Evolutionary conservation across 192 early-diverging fungal genomes (phyloP).

Genomic region (Spizellomyces sp.): DNA sequence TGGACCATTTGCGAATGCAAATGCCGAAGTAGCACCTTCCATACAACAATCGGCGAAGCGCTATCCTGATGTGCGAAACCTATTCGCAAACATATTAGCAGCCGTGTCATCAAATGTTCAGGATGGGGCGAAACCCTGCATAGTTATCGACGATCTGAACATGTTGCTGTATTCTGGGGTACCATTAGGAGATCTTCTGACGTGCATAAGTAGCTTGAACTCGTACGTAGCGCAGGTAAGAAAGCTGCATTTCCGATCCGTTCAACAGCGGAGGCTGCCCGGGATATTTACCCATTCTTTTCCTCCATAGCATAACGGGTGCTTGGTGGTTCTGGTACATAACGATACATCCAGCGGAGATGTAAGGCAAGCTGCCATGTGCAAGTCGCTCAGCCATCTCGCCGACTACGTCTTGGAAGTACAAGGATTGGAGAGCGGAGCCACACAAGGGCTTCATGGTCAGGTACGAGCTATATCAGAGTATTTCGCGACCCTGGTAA

Average conservation of each 20-base stretch:
- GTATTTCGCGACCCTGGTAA: not conserved
- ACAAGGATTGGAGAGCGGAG: conserved; percentile 22
- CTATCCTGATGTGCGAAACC: no score
- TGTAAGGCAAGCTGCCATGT: conserved; percentile 2
- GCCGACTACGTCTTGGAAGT: conserved; percentile 29
- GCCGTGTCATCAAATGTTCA: no score
- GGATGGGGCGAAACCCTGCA: not conserved
- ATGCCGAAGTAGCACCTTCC: no score
- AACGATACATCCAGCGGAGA: conserved; percentile 19
- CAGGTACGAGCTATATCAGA: conserved; percentile 8
- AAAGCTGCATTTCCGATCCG: not conserved
- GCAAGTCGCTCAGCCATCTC: not conserved
- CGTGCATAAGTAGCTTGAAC: conserved; percentile 2
- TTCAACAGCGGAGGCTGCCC: not conserved
- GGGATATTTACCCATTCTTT: not conserved
- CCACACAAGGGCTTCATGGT: conserved; percentile 31
- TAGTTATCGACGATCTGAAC: conserved; percentile 33
- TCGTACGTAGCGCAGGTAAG: not conserved
- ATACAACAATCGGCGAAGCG: no score
- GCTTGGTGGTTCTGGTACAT: conserved; percentile 23
- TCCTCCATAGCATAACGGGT: conserved; percentile 16
- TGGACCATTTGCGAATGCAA: no score
- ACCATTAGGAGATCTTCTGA: conserved; percentile 8
- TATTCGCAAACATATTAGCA: no score
- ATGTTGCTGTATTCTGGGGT: conserved; percentile 18